Base-by-base conservation (phyloP, 129 eudicot genomes). In the Sambucus nigra region DNA sequence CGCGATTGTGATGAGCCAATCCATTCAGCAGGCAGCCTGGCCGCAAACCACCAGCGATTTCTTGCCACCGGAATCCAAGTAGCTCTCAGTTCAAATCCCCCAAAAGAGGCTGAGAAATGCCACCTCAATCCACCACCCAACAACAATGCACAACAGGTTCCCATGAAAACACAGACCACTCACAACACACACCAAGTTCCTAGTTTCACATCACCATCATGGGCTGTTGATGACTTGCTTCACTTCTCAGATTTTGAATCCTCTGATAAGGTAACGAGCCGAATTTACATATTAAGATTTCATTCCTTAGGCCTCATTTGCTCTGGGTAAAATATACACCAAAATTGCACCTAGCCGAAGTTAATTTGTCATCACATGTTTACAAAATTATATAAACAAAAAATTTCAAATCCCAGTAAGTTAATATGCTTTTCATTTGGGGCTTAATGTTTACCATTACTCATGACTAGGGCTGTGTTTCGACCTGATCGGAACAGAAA, bases 161-260 rank as follows among this genome's bases (percentile, higher is more conserved):
- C 72, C 18, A 19, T 60, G 55, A 78, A 78, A 69, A 40, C 56
- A 33, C 71, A 85, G 4, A n/a, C n/a, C 80, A 68, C 11, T 45
- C 56, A 50, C 69, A 29, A 8, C 42, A n/a, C 77, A 12, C 78
- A 64, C 17, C 84, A 76, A 33, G 22, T 70, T 55, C 48, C 86
- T 13, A 53, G 69, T 15, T 61, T 68, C 64, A 13, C 47, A 19
- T 79, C 95, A 12, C 73, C 92, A 0, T 33, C 88, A 4, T 91
- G 98, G 98, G 86, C 78, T 38, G 83, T 79, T 20, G 98, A 85
- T 76, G 95, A 89, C 47, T 72, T 91, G 60, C 70, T 91, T 17
- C 86, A 76, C 23, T 76, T 81, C 72, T 52, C 95, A 1, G 95
- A 85, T 55, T 73, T 73, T 17, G 88, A 80, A 31, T 60, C 94